phyloP scores from a whole-genome alignment of 1,284 basidiomycete genomes.

The Limonomyces culmigenus region DNA sequence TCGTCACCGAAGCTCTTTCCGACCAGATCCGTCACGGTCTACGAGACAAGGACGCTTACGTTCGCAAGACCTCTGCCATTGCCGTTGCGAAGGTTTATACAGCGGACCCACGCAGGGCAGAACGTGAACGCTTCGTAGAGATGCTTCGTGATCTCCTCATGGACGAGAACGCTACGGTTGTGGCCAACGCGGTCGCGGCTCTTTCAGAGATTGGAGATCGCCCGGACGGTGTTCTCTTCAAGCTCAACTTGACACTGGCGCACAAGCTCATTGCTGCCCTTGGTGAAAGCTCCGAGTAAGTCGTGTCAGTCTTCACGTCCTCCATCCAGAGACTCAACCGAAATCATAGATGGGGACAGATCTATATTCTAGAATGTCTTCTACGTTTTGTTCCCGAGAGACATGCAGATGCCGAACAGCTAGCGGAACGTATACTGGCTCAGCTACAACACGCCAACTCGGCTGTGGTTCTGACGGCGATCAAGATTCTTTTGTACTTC shows the following conservation, averaged over 20 bases:
- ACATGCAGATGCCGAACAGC: constrained; percentile 78
- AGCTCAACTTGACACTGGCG: constrained; percentile 67
- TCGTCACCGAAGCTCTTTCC: constrained; percentile 62
- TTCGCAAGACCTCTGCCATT: constrained; percentile 92
- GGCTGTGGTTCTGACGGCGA: constrained; percentile 86
- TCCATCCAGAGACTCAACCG: not conserved
- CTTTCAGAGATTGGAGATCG: constrained; percentile 83
- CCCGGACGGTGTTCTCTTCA: constrained; percentile 80
- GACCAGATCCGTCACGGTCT: constrained; percentile 80
- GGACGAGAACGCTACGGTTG: constrained; percentile 88
- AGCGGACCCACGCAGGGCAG: constrained; percentile 71
- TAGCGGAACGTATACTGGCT: constrained; percentile 87
- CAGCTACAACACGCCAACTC: constrained; percentile 89
- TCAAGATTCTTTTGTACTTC: constrained; percentile 90
- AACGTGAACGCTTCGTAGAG: constrained; percentile 74
- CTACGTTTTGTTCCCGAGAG: constrained; percentile 85
- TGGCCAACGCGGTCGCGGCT: constrained; percentile 90
- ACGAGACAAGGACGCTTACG: constrained; percentile 84
- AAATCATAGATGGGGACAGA: constrained; percentile 81
- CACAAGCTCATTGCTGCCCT: constrained; percentile 76
- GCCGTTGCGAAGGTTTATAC: constrained; percentile 86
- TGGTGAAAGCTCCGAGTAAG: constrained; percentile 84
- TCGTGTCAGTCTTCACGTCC: constrained; percentile 3
- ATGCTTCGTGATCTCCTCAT: constrained; percentile 78
- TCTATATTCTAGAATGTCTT: constrained; percentile 92